phyloP scores from a whole-genome alignment of 345 rosid genomes.

The Corchorus olitorius region DNA sequence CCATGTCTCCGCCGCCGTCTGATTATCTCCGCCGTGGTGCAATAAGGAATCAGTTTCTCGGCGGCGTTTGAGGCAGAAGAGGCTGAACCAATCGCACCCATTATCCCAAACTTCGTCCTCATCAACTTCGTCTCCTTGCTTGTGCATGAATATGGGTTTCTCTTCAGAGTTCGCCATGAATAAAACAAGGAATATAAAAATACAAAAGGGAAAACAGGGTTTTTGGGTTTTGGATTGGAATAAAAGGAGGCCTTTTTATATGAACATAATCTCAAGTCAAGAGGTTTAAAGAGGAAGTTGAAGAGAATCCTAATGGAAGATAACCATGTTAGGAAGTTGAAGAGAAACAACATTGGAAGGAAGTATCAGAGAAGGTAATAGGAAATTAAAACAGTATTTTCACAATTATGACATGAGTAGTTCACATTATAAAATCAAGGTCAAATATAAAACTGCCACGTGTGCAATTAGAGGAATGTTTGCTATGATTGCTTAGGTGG shows the following conservation, averaged over 20 bases:
- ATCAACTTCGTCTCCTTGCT: neutral
- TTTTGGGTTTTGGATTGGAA: neutral
- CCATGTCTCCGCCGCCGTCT: conserved; percentile 32
- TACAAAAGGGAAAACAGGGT: neutral
- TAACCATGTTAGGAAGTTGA: neutral
- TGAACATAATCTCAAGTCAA: neutral
- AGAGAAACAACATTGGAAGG: neutral
- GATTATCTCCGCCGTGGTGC: conserved; percentile 22
- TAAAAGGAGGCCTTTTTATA: neutral
- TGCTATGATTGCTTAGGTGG: neutral
- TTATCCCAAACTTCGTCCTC: conserved; percentile 11
- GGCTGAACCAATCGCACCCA: conserved; percentile 37
- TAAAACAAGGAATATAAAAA: too few relatives aligned
- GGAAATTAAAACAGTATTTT: neutral
- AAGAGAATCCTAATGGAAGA: neutral
- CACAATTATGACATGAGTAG: neutral
- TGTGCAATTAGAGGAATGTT: neutral
- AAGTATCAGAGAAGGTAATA: neutral
- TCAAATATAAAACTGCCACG: neutral
- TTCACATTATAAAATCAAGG: neutral
- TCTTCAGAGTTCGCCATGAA: neutral
- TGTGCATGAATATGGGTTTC: conserved; percentile 12
- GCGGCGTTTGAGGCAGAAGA: conserved; percentile 37
- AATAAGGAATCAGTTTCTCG: conserved; percentile 6
- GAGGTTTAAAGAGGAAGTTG: neutral